These are phyloP conservation scores for Geosmithia morbida DNA, from an alignment of 2,329 filamentous ascomycete species.

Conservation along the genomic window DNA sequence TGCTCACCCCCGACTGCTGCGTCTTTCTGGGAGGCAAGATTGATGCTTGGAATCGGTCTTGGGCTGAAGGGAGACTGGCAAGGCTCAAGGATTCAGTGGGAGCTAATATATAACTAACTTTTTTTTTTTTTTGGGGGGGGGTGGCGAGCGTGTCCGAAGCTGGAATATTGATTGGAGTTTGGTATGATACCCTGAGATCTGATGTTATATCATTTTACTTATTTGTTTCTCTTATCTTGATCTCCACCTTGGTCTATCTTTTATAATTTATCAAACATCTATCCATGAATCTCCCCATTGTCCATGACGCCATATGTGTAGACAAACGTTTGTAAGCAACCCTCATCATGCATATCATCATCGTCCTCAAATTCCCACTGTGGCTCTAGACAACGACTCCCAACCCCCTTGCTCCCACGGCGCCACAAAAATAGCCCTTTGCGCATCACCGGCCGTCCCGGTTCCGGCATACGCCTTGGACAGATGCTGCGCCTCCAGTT, in stretches of 20 bases:
- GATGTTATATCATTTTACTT: not conserved
- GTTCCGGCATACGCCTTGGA: conserved; percentile 62
- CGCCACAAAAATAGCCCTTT: conserved; percentile 63
- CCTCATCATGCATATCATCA: not conserved
- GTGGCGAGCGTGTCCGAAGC: too few relatives aligned
- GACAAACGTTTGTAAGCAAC: conserved; percentile 1
- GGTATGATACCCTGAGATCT: conserved; percentile 6
- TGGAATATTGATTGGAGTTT: not conserved
- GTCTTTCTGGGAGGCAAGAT: conserved; percentile 79
- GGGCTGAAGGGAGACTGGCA: conserved; percentile 58
- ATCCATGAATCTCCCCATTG: conserved; percentile 3
- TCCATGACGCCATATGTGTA: not conserved
- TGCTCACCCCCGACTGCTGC: conserved; percentile 57
- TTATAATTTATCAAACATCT: not conserved
- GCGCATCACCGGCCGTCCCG: conserved; percentile 56
- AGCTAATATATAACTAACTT: not conserved
- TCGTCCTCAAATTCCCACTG: conserved; percentile 6
- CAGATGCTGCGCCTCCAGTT: conserved; percentile 54
- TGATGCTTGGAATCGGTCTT: conserved; percentile 64
- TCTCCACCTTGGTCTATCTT: too few relatives aligned
- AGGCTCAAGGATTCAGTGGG: conserved; percentile 47
- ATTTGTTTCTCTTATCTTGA: conserved; percentile 3
- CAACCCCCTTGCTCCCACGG: conserved; percentile 63
- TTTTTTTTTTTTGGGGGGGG: too few relatives aligned
- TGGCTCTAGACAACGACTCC: conserved; percentile 32